Evolutionary conservation across 495 filamentous ascomycete genomes (phyloP), one percentile per base, ranked within the genome.

Genomic region (Lichina pygmaea): DNA sequence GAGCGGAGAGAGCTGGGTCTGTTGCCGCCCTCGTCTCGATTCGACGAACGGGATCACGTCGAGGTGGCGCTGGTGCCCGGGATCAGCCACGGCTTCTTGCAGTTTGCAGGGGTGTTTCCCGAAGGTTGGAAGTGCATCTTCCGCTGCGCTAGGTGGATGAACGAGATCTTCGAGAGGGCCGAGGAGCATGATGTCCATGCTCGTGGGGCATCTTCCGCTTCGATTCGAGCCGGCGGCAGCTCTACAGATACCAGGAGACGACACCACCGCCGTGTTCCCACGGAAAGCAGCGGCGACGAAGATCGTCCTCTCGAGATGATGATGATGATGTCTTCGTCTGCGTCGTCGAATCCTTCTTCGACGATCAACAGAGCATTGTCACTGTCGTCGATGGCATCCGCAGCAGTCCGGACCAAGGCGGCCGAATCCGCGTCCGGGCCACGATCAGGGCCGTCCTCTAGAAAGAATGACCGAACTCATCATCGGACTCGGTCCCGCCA

Each of bases 1-100:
- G 69, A 74, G 37, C 62, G 73, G 5, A 64, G 71, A 44, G 74
- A 81, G 9, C 54, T 81, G 8, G 78, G 77, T 0, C 59, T 82
- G 0, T 52, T 64, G 42, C 59, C 62, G 6, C 46, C n/a, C 49
- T 42, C 51, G 32, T 57, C 7, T 55, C 57, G 11, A 63, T 92
- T 86, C 53, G 67, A 81, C 34, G 84, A 83, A 48, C 72, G 72
- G 53, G 73, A 81, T 43, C 68, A 76, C 43, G 78, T 91, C 0
- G 81, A 93, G 53, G 76, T 93, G 2, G 70, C 68, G 2, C 59
- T 95, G 33, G 73, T 97, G 5, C 89, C 86, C 0, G 84, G 85
- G 0, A 77, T 93, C 33, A 79, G 72, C 8, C 89, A 97, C 53
- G 89, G 89, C 0, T 95, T 97, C 56, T 55, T 93, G 50, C 85